A percentile compares a stretch with the other conserved stretches of the same genome.
These are phyloP conservation scores for Sporothrix curviconia DNA, from an alignment of 2,329 filamentous ascomycete species.

Conservation along the genomic window DNA sequence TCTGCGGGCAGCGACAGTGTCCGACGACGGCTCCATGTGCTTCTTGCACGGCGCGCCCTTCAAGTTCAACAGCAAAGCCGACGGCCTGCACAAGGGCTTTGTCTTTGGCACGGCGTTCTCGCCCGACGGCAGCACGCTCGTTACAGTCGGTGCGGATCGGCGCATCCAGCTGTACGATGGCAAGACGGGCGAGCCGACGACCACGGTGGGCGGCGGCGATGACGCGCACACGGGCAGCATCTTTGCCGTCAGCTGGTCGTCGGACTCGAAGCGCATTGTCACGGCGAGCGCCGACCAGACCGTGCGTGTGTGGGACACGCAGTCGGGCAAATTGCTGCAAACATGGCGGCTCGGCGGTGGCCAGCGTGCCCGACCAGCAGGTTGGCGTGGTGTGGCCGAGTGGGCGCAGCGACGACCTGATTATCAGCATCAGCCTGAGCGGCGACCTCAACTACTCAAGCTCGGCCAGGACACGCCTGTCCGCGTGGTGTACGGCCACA, in stretches of 20 bases:
- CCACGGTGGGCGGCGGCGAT: constrained; percentile 58
- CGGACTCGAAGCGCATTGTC: constrained; percentile 77
- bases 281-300: constrained; percentile 93
- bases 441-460: constrained; percentile 85
- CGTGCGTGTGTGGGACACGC: constrained; percentile 87
- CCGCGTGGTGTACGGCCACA: constrained; percentile 75
- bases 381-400: constrained; percentile 88
- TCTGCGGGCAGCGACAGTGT: constrained; percentile 83
- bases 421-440: constrained; percentile 82
- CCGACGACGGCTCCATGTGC: constrained; percentile 81
- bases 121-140: constrained; percentile 73
- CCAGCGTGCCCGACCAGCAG: constrained; percentile 74
- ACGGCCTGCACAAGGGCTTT: constrained; percentile 78
- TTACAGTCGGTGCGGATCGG: constrained; percentile 88
- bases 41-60: constrained; percentile 94
- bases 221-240: constrained; percentile 78
- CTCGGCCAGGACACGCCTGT: constrained; percentile 64
- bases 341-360: constrained; percentile 76
- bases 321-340: constrained; percentile 68
- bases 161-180: constrained; percentile 93
- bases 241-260: constrained; percentile 83
- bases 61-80: constrained; percentile 83
- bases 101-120: constrained; percentile 84
- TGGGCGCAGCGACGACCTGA: constrained; percentile 73
- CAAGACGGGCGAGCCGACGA: constrained; percentile 80